Evolutionary conservation across 2,329 filamentous ascomycete species (phyloP), one percentile per base, ranked within the genome.

Genomic region (Nemania sp.): DNA sequence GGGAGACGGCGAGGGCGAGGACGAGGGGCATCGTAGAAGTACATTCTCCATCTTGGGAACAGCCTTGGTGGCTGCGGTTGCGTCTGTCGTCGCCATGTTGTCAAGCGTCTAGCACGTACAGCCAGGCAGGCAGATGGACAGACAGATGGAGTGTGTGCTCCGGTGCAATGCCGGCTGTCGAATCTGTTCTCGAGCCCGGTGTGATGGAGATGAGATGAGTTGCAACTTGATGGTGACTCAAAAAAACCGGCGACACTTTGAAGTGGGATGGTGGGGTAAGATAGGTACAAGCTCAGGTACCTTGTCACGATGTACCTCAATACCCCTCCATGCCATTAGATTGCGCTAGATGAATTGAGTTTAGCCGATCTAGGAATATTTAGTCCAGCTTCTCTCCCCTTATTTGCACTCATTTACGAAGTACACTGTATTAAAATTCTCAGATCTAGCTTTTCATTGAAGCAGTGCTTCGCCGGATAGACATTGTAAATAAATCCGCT

Each of bases 261-360:
- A 60, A 54, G 60, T 58, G 63, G 60, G 59, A 65, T 65, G 63
- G 63, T 65, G 63, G 62, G 62, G 59, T 46, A 61, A 54, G n/a
- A n/a, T n/a, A 29, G 25, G 7, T 29, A 29, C 25, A 29, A 29
- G 25, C 25, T n/a, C n/a, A n/a, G n/a, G n/a, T n/a, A n/a, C n/a
- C n/a, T n/a, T n/a, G n/a, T n/a, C n/a, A n/a, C n/a, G n/a, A n/a
- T n/a, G n/a, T n/a, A n/a, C n/a, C n/a, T n/a, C n/a, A n/a, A n/a
- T n/a, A n/a, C n/a, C n/a, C n/a, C n/a, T n/a, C n/a, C n/a, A n/a
- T n/a, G n/a, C n/a, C n/a, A n/a, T n/a, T n/a, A n/a, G n/a, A n/a
- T n/a, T n/a, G n/a, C n/a, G n/a, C n/a, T n/a, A n/a, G n/a, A n/a
- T n/a, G n/a, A n/a, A n/a, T n/a, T n/a, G n/a, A n/a, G n/a, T n/a